phyloP scores from a whole-genome alignment of 1,139 yeast genomes.

The Arxiozyma heterogenica region DNA sequence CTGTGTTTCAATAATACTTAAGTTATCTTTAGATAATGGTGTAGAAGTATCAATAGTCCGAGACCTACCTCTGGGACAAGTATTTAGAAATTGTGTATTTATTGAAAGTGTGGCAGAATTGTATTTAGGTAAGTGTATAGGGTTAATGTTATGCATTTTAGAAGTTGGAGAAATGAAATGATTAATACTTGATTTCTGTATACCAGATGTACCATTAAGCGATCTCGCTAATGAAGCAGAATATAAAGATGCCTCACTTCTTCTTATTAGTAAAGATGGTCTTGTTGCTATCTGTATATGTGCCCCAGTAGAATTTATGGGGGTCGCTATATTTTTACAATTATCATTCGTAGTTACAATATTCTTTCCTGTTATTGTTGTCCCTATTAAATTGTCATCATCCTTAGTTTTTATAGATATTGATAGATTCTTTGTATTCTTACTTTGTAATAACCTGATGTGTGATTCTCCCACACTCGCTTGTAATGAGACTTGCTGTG shows the following conservation, averaged over 20 bases:
- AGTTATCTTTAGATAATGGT: conserved; percentile 6
- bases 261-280: conserved; percentile 6
- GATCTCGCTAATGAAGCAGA: background rate
- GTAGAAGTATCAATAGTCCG: conserved; percentile 15
- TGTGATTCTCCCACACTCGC: background rate
- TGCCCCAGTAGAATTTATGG: background rate
- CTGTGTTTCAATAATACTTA: background rate
- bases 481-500: background rate
- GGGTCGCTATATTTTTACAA: background rate
- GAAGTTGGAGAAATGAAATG: background rate
- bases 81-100: conserved; percentile 11
- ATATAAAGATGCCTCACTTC: conserved; percentile 21
- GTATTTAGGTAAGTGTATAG: conserved; percentile 5
- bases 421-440: conserved; percentile 27
- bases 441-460: conserved; percentile 16
- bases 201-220: background rate
- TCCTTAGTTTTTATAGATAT: conserved; percentile 11
- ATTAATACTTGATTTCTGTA: background rate
- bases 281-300: background rate
- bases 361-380: background rate
- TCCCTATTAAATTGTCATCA: background rate
- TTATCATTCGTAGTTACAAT: background rate
- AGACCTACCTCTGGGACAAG: conserved; percentile 9
- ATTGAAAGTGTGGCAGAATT: conserved; percentile 20
- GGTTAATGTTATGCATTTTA: background rate